Conservation (phyloP, 2,329 filamentous ascomycete genomes). For the Monilinia laxa region DNA sequence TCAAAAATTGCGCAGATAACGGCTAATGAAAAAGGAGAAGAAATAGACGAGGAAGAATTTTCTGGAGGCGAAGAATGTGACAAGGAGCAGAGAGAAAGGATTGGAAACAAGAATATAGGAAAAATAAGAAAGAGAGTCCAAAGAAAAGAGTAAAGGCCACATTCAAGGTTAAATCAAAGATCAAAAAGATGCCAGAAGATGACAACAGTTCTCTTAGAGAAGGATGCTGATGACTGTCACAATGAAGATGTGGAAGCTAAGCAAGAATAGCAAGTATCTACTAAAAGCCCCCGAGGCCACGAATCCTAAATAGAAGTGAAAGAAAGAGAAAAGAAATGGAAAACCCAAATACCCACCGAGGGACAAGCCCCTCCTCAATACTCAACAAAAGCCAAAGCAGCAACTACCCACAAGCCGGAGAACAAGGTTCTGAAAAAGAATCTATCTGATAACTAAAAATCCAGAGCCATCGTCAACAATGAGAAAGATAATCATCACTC, state of each 20-base stretch:
- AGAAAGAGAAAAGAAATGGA: background rate
- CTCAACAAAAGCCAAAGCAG: slow-evolving; percentile 10
- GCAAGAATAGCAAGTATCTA: background rate
- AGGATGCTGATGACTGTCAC: slow-evolving; percentile 1
- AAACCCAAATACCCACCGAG: slow-evolving; percentile 7
- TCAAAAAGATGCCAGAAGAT: slow-evolving; percentile 2
- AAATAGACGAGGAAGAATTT: background rate
- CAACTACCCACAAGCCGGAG: slow-evolving; percentile 3
- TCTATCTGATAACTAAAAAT: slow-evolving; percentile 15
- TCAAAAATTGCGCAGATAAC: background rate
- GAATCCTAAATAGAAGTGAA: background rate
- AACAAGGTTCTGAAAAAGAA: background rate
- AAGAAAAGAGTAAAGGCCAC: background rate
- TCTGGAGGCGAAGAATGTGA: background rate
- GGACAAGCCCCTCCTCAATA: background rate
- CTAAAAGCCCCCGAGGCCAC: too few species aligned
- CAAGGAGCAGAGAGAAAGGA: background rate
- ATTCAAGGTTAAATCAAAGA: background rate
- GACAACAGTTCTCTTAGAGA: slow-evolving; percentile 11
- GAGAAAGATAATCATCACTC: too few species aligned
- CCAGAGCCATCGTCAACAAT: background rate
- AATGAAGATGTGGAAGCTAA: background rate
- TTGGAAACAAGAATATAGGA: background rate
- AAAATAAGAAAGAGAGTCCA: background rate
- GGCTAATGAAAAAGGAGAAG: background rate